phyloP scores from a whole-genome alignment of 208 protist genomes.

The Leishmania guyanensis region DNA sequence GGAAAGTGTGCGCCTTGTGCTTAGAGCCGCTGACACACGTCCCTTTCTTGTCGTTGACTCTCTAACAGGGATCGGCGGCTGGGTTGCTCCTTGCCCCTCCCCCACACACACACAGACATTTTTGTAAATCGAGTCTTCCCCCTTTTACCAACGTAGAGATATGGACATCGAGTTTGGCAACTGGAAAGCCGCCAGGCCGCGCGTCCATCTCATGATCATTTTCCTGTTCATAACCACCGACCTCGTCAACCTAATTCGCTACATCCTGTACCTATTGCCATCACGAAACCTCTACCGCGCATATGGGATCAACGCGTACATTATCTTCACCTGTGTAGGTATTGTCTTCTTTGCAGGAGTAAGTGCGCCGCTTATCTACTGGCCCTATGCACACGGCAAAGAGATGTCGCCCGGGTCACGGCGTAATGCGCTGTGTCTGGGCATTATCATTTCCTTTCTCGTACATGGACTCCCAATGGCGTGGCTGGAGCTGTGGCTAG shows the following conservation, averaged over 20 bases:
- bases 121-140: not conserved
- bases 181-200: constrained; percentile 42
- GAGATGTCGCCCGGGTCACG: constrained; percentile 74
- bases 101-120: constrained; percentile 7
- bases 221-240: constrained; percentile 57
- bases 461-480: constrained; percentile 71
- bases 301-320: constrained; percentile 50
- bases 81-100: not conserved
- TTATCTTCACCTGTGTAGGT: constrained; percentile 59
- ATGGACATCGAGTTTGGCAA: constrained; percentile 18
- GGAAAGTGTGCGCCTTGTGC: not conserved
- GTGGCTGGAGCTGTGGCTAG: constrained; percentile 80
- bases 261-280: constrained; percentile 48
- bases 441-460: constrained; percentile 63
- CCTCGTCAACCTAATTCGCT: constrained; percentile 68
- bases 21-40: not conserved
- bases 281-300: constrained; percentile 13
- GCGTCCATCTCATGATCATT: constrained; percentile 53
- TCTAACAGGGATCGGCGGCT: not conserved
- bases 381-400: constrained; percentile 62
- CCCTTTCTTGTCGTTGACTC: not conserved
- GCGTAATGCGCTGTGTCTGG: constrained; percentile 48
- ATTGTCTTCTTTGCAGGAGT: constrained; percentile 47
- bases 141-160: not conserved
- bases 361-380: constrained; percentile 69